Conservation (phyloP, 768 basidiomycete species). For the Fibroporia radiculosa region DNA sequence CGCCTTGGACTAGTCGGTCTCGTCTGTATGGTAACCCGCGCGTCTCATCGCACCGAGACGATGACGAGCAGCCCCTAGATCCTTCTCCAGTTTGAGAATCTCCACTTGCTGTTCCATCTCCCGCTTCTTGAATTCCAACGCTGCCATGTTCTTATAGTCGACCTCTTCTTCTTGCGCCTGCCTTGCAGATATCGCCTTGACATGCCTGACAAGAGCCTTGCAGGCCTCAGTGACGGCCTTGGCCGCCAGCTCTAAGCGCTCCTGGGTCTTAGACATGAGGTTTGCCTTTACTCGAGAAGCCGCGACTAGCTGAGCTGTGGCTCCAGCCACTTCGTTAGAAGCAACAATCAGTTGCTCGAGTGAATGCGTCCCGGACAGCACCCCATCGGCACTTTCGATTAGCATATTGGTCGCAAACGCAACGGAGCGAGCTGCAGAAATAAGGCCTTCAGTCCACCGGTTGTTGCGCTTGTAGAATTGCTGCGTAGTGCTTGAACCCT, state of each 20-base stretch:
- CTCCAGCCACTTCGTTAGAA: slow-evolving; percentile 97
- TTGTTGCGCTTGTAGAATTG: slow-evolving; percentile 99
- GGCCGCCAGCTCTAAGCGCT: slow-evolving; percentile 89
- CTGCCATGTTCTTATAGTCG: slow-evolving; percentile 86
- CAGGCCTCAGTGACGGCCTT: slow-evolving; percentile 98
- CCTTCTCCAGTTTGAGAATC: slow-evolving; percentile 93
- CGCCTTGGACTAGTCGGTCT: slow-evolving; percentile 26
- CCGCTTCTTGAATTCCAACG: slow-evolving; percentile 89
- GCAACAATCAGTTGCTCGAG: slow-evolving; percentile 98
- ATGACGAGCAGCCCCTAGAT: slow-evolving; percentile 80
- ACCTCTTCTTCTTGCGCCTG: slow-evolving; percentile 75
- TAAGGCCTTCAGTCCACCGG: slow-evolving; percentile 98
- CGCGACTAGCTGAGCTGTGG: slow-evolving; percentile 97
- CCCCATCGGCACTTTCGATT: slow-evolving; percentile 97
- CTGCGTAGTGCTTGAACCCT: slow-evolving; percentile 83
- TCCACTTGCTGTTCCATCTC: slow-evolving; percentile 99
- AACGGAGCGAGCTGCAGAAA: slow-evolving; percentile 95
- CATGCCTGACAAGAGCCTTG: slow-evolving; percentile 91
- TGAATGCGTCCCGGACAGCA: slow-evolving; percentile 92
- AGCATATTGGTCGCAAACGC: slow-evolving; percentile 93
- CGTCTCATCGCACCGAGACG: slow-evolving; percentile 78
- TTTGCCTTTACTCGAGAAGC: slow-evolving; percentile 98
- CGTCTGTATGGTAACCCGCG: slow-evolving; percentile 84
- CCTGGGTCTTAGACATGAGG: slow-evolving; percentile 98
- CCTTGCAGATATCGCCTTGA: slow-evolving; percentile 88